Conservation (phyloP, 2,329 filamentous ascomycete genomes). For the Verticillium nonalfalfae region DNA sequence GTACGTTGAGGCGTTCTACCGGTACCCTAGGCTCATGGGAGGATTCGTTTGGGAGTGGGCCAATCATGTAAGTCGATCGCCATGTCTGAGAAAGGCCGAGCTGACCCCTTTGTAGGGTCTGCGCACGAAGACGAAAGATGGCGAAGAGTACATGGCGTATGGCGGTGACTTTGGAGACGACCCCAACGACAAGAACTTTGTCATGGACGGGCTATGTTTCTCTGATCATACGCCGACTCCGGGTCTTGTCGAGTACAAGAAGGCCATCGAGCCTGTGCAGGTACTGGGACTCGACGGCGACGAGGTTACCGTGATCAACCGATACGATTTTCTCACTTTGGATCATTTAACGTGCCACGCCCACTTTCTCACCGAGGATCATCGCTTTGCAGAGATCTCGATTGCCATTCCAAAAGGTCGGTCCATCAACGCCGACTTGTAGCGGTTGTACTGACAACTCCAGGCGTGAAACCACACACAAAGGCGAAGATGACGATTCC, state of each 20-base stretch:
- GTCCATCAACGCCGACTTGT: conserved; percentile 1
- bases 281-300: conserved; percentile 35
- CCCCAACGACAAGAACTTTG: conserved; percentile 54
- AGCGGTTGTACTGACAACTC: not conserved
- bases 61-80: conserved; percentile 38
- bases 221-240: conserved; percentile 44
- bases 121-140: conserved; percentile 32
- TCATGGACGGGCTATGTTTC: conserved; percentile 48
- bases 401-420: conserved; percentile 34
- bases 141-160: conserved; percentile 46
- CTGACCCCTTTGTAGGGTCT: conserved; percentile 26
- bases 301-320: conserved; percentile 40
- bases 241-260: conserved; percentile 48
- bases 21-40: conserved; percentile 44
- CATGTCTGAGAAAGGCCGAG: conserved; percentile 11
- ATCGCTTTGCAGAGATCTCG: conserved; percentile 23
- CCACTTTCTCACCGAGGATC: conserved; percentile 32
- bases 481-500: conserved; percentile 24
- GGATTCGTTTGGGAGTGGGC: conserved; percentile 63
- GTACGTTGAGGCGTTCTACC: conserved; percentile 60
- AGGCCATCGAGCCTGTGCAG: conserved; percentile 53
- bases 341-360: conserved; percentile 41
- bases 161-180: conserved; percentile 57
- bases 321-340: conserved; percentile 47
- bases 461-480: conserved; percentile 36